These are phyloP conservation scores for Citrus reticulata DNA, from an alignment of 345 rosid genomes.

Conservation along the genomic window DNA sequence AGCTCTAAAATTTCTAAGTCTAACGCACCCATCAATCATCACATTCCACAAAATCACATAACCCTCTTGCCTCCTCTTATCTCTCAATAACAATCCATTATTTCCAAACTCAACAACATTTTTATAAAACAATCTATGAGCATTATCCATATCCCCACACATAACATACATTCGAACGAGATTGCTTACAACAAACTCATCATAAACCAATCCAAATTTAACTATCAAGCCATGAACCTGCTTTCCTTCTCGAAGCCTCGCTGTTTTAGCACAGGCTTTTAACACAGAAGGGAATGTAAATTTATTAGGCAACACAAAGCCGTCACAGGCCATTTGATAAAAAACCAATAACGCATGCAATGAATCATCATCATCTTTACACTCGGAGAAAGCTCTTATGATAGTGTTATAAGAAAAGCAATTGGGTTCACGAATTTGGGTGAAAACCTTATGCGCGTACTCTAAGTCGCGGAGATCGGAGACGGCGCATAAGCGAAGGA, in stretches of 20 bases:
- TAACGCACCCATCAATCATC: constrained; percentile 57
- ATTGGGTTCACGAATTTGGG: constrained; percentile 45
- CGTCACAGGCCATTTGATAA: constrained; percentile 39
- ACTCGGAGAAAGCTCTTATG: constrained; percentile 58
- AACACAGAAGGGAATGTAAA: constrained; percentile 68
- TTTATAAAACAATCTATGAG: constrained; percentile 36
- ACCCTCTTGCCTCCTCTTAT: constrained; percentile 49
- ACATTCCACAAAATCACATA: constrained; percentile 70
- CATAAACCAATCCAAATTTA: constrained; percentile 48
- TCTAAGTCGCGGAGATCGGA: constrained; percentile 39
- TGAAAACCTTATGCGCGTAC: constrained; percentile 48
- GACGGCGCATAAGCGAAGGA: constrained; percentile 47
- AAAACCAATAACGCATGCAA: constrained; percentile 41
- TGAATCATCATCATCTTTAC: constrained; percentile 23
- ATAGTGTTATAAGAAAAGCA: constrained; percentile 83
- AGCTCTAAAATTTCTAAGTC: constrained; percentile 45
- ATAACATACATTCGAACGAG: constrained; percentile 68
- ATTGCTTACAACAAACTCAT: constrained; percentile 62
- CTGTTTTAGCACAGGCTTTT: constrained; percentile 52
- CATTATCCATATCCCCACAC: constrained; percentile 55
- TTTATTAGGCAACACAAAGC: constrained; percentile 43
- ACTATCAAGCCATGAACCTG: constrained; percentile 56
- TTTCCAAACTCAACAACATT: constrained; percentile 9
- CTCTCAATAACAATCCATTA: constrained; percentile 12
- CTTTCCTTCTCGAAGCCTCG: constrained; percentile 48